Conservation (phyloP, 352 stramenopile species). For the Phytophthora colocasiae region DNA sequence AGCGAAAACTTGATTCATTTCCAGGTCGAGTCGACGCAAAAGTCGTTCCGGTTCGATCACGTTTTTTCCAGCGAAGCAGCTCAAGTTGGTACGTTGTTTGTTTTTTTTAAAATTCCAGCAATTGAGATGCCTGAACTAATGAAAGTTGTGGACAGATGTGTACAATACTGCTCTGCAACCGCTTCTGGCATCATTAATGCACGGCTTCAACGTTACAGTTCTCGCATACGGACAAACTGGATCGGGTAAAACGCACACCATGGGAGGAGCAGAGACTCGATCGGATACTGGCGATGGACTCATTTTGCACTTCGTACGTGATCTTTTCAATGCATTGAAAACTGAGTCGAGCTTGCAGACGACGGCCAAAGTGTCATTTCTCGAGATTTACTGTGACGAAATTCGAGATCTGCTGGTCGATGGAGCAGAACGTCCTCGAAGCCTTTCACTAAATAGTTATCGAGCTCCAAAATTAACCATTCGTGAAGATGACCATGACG, state of each 20-base stretch:
- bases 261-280: slow-evolving; percentile 57
- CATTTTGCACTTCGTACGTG: slow-evolving; percentile 77
- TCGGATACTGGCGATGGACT: slow-evolving; percentile 60
- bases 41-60: slow-evolving; percentile 74
- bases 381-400: slow-evolving; percentile 99
- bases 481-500: slow-evolving; percentile 52
- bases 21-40: slow-evolving; percentile 46
- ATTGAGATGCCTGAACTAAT: slow-evolving; percentile 3
- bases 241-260: slow-evolving; percentile 84
- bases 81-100: slow-evolving; percentile 44
- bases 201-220: slow-evolving; percentile 89
- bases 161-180: slow-evolving; percentile 74
- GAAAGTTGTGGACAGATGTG: slow-evolving; percentile 44
- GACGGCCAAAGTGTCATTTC: slow-evolving; percentile 74
- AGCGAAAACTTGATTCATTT: slow-evolving; percentile 41
- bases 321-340: slow-evolving; percentile 63
- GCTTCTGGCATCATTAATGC: slow-evolving; percentile 77
- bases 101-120: background rate
- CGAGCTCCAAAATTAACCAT: slow-evolving; percentile 40
- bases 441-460: slow-evolving; percentile 42
- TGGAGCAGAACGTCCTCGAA: slow-evolving; percentile 16
- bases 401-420: slow-evolving; percentile 94
- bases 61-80: slow-evolving; percentile 48
- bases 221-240: slow-evolving; percentile 87
- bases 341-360: slow-evolving; percentile 33